Evolutionary conservation across 768 basidiomycete genomes (phyloP), one percentile per base, ranked within the genome.

Genomic region (Lentinula edodes): DNA sequence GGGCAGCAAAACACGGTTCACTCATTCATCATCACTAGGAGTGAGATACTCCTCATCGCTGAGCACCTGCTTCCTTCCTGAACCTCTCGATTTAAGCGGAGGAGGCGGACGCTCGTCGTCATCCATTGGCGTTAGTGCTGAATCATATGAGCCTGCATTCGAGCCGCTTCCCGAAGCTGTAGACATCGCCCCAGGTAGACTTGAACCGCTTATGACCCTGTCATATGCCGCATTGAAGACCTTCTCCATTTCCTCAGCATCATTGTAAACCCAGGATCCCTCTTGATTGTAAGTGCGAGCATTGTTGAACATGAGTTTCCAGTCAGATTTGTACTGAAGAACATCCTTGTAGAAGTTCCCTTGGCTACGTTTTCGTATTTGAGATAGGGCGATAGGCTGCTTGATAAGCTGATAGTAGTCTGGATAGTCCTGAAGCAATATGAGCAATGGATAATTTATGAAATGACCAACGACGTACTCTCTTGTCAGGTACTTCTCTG

Each of bases 241-340:
- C 70, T 90, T 91, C 75, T 96, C 90, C 90, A 95, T 93, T 76
- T 93, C 91, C 53, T 93, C 90, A 7, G 96, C 95, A 63, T 96
- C 93, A 63, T 90, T 80, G 73, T 95, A 96, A 41, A 97, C 94
- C 90, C 92, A 93, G 0, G 93, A 95, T 1, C 90, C 93, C 73
- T 96, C 93, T 72, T 90, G 88, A 72, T 98, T 98, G 79, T 93
- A 98, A 48, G 86, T 90, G 67, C 91, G 83, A 5, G 96, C 95
- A 68, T 98, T 98, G 72, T 85, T 82, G 74, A 95, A 98, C 90
- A 99, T 95, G 60, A 94, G 82, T 66, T 83, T 82, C 86, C 89
- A 93, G 72, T 96, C 93, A 51, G 85, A 83, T 61, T 83, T 79
- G 76, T 87, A 94, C 61, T 83, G 78, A 38, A 82, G 75, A 39